phyloP scores from a whole-genome alignment of 2,329 filamentous ascomycete genomes.

The Claviceps africana region DNA sequence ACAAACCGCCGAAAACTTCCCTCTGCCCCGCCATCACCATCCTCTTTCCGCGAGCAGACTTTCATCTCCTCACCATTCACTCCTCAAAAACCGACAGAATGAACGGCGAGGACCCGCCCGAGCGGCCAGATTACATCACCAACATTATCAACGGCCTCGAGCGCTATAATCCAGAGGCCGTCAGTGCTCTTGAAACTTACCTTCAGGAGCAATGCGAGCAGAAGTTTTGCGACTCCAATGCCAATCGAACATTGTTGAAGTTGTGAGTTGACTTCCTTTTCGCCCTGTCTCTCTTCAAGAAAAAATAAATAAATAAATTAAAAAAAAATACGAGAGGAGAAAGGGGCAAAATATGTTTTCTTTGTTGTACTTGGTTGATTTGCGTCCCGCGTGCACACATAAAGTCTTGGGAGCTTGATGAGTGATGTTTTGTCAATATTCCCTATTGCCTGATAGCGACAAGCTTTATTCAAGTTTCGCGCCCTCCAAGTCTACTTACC shows the following conservation, averaged over 20 bases:
- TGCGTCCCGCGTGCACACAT: neutral
- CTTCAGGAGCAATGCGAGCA: slow-evolving; percentile 89
- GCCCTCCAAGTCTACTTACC: slow-evolving; percentile 21
- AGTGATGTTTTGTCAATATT: slow-evolving; percentile 76
- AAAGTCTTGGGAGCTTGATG: slow-evolving; percentile 28
- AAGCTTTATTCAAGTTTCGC: slow-evolving; percentile 23
- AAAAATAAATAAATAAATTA: neutral
- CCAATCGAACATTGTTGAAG: slow-evolving; percentile 90
- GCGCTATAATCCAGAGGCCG: slow-evolving; percentile 96
- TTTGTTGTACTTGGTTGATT: neutral
- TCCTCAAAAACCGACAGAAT: slow-evolving; percentile 28
- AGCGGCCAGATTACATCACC: slow-evolving; percentile 84
- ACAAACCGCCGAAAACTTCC: slow-evolving; percentile 29
- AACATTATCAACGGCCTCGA: slow-evolving; percentile 93
- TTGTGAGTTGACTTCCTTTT: slow-evolving; percentile 55
- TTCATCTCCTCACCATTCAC: slow-evolving; percentile 10
- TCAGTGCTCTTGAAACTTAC: slow-evolving; percentile 85
- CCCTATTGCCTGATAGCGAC: slow-evolving; percentile 88
- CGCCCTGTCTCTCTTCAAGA: neutral
- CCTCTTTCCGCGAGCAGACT: slow-evolving; percentile 15
- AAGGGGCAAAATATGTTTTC: neutral
- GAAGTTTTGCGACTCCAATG: slow-evolving; percentile 88
- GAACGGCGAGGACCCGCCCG: slow-evolving; percentile 74
- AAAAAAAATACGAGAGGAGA: neutral
- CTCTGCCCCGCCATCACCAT: slow-evolving; percentile 28